Evolutionary conservation across 306 rosid genomes (phyloP).

Genomic region (Quercus wislizeni): DNA sequence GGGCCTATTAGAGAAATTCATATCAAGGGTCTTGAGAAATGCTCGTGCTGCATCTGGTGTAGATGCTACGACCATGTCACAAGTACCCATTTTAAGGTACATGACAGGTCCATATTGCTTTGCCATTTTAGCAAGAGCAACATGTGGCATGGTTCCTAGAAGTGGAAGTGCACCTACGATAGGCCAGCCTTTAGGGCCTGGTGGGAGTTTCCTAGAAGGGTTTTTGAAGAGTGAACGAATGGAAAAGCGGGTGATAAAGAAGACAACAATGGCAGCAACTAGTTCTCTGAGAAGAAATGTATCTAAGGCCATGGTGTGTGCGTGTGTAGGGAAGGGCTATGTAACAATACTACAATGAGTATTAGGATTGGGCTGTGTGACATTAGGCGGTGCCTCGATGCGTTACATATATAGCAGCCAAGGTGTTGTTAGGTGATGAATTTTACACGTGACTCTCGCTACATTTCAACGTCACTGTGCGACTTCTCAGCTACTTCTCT

Average conservation of each 20-base stretch:
- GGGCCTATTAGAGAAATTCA: conserved; percentile 37
- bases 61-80: conserved; percentile 39
- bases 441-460: too few relatives aligned
- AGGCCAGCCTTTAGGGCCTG: conserved; percentile 60
- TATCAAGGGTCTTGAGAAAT: conserved; percentile 39
- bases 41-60: conserved; percentile 32
- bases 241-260: conserved; percentile 29
- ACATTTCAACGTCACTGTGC: too few relatives aligned
- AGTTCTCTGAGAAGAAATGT: conserved; percentile 12
- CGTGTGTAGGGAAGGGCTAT: too few relatives aligned
- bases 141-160: conserved; percentile 46
- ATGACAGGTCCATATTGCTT: conserved; percentile 40
- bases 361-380: too few relatives aligned
- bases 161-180: conserved; percentile 43
- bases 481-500: too few relatives aligned
- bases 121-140: conserved; percentile 39
- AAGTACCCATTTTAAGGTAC: conserved; percentile 48
- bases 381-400: too few relatives aligned
- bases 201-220: conserved; percentile 24
- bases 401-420: too few relatives aligned
- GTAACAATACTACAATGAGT: too few relatives aligned
- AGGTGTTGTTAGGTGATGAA: too few relatives aligned
- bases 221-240: conserved; percentile 2
- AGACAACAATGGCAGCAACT: conserved; percentile 25
- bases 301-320: conserved; percentile 2